Conservation (phyloP, 2,329 filamentous ascomycete species). For the Apiospora arundinis region DNA sequence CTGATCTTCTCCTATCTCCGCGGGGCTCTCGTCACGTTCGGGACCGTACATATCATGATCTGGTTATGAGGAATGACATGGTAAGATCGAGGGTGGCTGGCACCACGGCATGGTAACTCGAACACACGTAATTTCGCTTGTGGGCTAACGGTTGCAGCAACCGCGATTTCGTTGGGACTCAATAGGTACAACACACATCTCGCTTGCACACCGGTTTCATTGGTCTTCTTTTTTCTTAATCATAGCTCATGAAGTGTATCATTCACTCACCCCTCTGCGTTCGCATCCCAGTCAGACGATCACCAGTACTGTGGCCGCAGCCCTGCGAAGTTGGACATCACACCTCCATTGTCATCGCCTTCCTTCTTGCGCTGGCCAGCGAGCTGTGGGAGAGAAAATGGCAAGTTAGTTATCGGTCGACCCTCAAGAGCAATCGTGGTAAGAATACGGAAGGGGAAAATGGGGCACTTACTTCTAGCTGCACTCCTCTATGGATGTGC, state of each 20-base stretch:
- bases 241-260: slow-evolving; percentile 13
- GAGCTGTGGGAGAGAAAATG: slow-evolving; percentile 50
- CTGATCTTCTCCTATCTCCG: background rate
- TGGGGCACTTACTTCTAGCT: slow-evolving; percentile 73
- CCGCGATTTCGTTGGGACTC: background rate
- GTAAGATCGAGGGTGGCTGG: background rate
- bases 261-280: background rate
- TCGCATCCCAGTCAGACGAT: background rate
- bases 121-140: background rate
- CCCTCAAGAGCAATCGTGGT: slow-evolving; percentile 17
- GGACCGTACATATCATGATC: background rate
- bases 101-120: background rate
- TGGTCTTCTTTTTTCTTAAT: background rate
- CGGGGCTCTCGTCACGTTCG: background rate
- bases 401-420: slow-evolving; percentile 25
- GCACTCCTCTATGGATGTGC: slow-evolving; percentile 90
- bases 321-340: slow-evolving; percentile 63
- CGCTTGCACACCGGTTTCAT: slow-evolving; percentile 4
- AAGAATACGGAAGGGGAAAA: slow-evolving; percentile 2
- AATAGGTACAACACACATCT: background rate
- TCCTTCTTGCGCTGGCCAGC: slow-evolving; percentile 76
- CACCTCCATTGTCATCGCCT: slow-evolving; percentile 56
- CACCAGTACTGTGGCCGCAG: slow-evolving; percentile 67
- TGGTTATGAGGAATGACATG: background rate
- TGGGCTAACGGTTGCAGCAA: slow-evolving; percentile 2